phyloP scores from a whole-genome alignment of 169 alveolate species.

The Perkinsus olseni region DNA sequence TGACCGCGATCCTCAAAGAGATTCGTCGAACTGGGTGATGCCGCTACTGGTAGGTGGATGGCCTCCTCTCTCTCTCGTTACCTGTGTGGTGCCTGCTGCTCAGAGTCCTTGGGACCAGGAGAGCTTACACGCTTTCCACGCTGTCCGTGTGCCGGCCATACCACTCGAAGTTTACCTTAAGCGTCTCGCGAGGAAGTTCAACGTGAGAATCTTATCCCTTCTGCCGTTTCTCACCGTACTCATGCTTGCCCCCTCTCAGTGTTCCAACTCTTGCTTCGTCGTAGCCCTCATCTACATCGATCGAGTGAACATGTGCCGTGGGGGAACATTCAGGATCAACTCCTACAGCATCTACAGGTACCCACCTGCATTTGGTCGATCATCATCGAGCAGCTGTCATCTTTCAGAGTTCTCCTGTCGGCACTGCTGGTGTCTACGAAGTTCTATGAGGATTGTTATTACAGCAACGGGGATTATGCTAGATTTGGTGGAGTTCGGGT shows the following conservation, averaged over 20 bases:
- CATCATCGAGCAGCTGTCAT: not conserved
- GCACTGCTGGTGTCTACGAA: slow-evolving; percentile 80
- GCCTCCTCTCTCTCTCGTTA: too few relatives aligned
- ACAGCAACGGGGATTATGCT: slow-evolving; percentile 75
- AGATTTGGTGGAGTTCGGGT: slow-evolving; percentile 85
- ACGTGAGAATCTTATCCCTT: not conserved
- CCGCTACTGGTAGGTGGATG: too few relatives aligned
- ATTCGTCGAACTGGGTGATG: too few relatives aligned
- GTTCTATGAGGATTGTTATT: slow-evolving; percentile 81
- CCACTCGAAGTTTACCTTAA: slow-evolving; percentile 52
- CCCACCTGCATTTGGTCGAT: not conserved
- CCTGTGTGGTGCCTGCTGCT: too few relatives aligned
- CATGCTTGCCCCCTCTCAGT: not conserved
- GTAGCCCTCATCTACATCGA: slow-evolving; percentile 64
- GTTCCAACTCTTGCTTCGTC: slow-evolving; percentile 71
- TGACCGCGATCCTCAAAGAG: too few relatives aligned
- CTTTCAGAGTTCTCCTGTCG: slow-evolving; percentile 51
- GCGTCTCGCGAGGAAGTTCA: slow-evolving; percentile 59
- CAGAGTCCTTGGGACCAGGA: not conserved
- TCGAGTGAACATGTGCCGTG: slow-evolving; percentile 40
- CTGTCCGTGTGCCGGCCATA: slow-evolving; percentile 63
- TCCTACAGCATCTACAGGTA: slow-evolving; percentile 64
- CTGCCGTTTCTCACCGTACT: not conserved
- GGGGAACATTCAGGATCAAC: slow-evolving; percentile 50
- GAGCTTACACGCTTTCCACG: slow-evolving; percentile 59